Percentiles rank a stretch among this genome's conserved stretches.
Conservation (phyloP, 108 stramenopile genomes). For the Conticribra weissflogii region DNA sequence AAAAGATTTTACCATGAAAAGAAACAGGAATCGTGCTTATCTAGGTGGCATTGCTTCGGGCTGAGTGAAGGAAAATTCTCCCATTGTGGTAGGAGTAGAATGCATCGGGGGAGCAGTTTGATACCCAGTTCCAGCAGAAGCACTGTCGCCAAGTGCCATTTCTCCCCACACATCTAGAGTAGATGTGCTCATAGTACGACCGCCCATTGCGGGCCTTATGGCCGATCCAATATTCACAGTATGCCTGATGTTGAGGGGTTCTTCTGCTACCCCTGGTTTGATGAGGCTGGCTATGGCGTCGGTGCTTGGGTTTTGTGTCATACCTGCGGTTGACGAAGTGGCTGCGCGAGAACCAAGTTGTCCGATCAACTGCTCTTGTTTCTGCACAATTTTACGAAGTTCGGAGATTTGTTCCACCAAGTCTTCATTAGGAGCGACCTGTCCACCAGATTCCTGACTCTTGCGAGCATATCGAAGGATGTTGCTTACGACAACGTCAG, state of each 20-base stretch:
- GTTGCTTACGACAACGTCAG: slow-evolving; percentile 96
- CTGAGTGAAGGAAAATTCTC: slow-evolving; percentile 82
- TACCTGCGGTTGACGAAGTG: background rate
- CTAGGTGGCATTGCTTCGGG: slow-evolving; percentile 91
- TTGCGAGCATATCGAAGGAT: slow-evolving; percentile 93
- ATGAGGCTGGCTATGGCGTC: slow-evolving; percentile 53
- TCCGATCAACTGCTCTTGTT: slow-evolving; percentile 81
- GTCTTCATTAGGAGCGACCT: slow-evolving; percentile 69
- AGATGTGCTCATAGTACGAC: slow-evolving; percentile 37
- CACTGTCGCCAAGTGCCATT: slow-evolving; percentile 80
- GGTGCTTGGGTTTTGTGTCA: slow-evolving; percentile 47
- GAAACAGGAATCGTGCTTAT: slow-evolving; percentile 24
- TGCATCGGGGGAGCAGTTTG: slow-evolving; percentile 21
- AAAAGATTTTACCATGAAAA: background rate
- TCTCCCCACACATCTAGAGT: slow-evolving; percentile 74
- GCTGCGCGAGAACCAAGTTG: slow-evolving; percentile 46
- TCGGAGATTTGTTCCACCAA: slow-evolving; percentile 89
- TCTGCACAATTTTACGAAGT: slow-evolving; percentile 81
- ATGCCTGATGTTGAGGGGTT: slow-evolving; percentile 34
- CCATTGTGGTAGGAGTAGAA: slow-evolving; percentile 25
- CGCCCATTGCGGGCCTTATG: slow-evolving; percentile 28
- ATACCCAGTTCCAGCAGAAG: slow-evolving; percentile 23
- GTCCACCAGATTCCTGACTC: slow-evolving; percentile 86
- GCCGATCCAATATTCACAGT: slow-evolving; percentile 5
- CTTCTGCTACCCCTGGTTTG: slow-evolving; percentile 19